Base-by-base conservation (phyloP, 2,329 filamentous ascomycete species). In the Lomentospora prolificans region DNA sequence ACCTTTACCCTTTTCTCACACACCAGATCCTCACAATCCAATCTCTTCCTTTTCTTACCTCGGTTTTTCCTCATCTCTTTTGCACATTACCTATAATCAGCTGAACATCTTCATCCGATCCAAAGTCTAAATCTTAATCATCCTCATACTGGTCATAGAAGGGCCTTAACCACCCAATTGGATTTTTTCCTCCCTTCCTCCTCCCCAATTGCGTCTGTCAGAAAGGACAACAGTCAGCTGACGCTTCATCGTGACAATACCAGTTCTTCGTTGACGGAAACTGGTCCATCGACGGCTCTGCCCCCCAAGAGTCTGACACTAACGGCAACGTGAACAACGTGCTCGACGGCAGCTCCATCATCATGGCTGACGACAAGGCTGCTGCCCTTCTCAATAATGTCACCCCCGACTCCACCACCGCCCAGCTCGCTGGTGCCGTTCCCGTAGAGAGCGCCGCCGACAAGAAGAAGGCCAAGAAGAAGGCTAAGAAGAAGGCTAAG, bases 251-350 rank as follows among this genome's bases (percentile, higher is more conserved):
- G 17, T 22, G 22, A 48, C 22, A 41, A n/a, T n/a, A 12, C 19
- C 36, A 48, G 92, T 99, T 96, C 70, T 88, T 99, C 64, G 92
- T 96, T 62, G 90, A 99, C 79, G 89, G 88, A 63, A 82, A 81
- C 63, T 99, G 94, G 94, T 84, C 84, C 53, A 87, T 85, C 69
- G 91, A 96, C 72, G 82, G 85, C 64, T 83, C 84, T 58, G 87
- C 85, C 44, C 87, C 88, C 58, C 85, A 87, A 72, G 91, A 96
- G 73, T 82, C 83, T 66, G 92, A 96, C 76, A 79, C 81, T 61
- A 78, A 84, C 65, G 87, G 88, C 65, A 96, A 92, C 79, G 77
- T 90, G 64, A 97, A 97, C 80, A 97, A 97, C 82, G 84, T 96
- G 61, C 80, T 99, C 57, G 80, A 81, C 41, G 83, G 87, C 57